Evolutionary conservation across 108 stramenopile species (phyloP), one percentile per base, ranked within the genome.

Genomic region (Craspedostauros australis): DNA sequence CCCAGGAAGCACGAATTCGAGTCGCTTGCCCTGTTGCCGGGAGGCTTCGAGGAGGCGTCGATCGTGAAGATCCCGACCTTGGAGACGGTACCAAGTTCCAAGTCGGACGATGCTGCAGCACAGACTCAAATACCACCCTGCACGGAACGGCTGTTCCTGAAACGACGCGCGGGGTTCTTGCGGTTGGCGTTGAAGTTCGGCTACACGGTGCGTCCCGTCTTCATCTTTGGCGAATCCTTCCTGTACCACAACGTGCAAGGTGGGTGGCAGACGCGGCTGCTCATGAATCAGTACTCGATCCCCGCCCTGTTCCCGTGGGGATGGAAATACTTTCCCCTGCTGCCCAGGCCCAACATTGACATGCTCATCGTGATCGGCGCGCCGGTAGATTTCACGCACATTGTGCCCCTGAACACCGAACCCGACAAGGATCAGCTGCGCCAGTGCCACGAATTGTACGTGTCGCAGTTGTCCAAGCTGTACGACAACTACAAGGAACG

Each of bases 11-110:
- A n/a, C n/a, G n/a, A n/a, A n/a, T n/a, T n/a, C n/a, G 18, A 39
- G 29, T 45, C 64, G 48, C 53, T 76, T 20, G 81, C 78, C 9
- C 46, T 86, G 36, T 70, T 66, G 23, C 80, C 85, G 5, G 85
- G 86, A 14, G 86, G 86, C 3, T 79, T 88, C 37, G 79, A 88
- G 49, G 86, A 88, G 49, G 86, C 80, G 2, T 79, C 86, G 9
- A 39, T 88, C 16, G n/a, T n/a, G n/a, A n/a, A n/a, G n/a, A n/a
- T n/a, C n/a, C n/a, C n/a, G n/a, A n/a, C n/a, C n/a, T n/a, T n/a
- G n/a, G n/a, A n/a, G n/a, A n/a, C n/a, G n/a, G n/a, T n/a, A n/a
- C n/a, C n/a, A n/a, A n/a, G n/a, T n/a, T n/a, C n/a, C n/a, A n/a
- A n/a, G n/a, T n/a, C n/a, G n/a, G n/a, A n/a, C n/a, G n/a, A n/a